Conservation (phyloP, 495 filamentous ascomycete species). For the Pyronema omphalodes region DNA sequence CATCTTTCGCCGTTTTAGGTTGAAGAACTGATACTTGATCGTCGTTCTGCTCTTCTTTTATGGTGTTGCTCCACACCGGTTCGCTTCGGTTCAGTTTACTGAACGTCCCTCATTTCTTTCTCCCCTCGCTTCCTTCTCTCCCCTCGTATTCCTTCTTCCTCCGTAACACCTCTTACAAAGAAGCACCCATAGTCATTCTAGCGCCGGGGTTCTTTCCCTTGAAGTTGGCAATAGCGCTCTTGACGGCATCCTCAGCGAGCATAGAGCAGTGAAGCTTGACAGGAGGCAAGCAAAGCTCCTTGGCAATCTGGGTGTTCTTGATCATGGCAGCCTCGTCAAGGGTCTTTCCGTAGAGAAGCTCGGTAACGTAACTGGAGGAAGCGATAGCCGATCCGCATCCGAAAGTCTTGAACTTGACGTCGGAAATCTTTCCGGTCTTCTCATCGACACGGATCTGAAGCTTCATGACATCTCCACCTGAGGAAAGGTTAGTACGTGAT, state of each 20-base stretch:
- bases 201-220: conserved; percentile 49
- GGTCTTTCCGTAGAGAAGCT: conserved; percentile 89
- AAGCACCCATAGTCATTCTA: background rate
- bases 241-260: conserved; percentile 98
- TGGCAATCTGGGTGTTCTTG: conserved; percentile 86
- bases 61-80: no score
- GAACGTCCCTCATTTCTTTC: background rate
- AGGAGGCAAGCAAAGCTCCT: conserved; percentile 85
- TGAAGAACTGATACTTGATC: no score
- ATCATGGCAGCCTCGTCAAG: conserved; percentile 80
- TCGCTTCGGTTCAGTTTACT: no score
- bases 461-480: conserved; percentile 89
- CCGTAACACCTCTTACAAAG: background rate
- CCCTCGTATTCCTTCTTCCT: background rate
- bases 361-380: conserved; percentile 73
- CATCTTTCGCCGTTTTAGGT: no score
- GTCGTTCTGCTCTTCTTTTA: no score
- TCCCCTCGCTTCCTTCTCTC: background rate
- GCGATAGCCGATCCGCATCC: conserved; percentile 94
- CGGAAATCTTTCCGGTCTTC: conserved; percentile 68
- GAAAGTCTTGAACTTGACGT: conserved; percentile 97
- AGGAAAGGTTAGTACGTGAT: background rate
- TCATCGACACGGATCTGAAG: conserved; percentile 95
- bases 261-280: conserved; percentile 98
- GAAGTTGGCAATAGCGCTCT: conserved; percentile 96